Evolutionary conservation across 345 rosid species (phyloP).

Genomic region (Cardamine chenopodiifolia): DNA sequence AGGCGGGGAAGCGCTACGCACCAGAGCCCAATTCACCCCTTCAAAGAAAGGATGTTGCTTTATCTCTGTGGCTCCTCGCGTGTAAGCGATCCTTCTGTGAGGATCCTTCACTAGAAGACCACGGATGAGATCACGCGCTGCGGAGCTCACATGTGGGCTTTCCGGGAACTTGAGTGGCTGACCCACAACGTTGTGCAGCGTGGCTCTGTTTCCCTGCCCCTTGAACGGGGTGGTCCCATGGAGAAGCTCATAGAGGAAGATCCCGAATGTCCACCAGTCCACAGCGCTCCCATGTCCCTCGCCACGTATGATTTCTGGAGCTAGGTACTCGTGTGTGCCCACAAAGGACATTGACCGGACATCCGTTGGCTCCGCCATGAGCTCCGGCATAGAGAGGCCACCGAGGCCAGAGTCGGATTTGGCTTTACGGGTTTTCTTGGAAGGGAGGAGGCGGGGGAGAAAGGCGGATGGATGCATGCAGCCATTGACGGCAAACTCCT

Average conservation of each 20-base stretch:
- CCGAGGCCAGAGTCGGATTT: constrained; percentile 78
- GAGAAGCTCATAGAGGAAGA: constrained; percentile 82
- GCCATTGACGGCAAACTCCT: constrained; percentile 65
- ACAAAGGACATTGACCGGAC: constrained; percentile 95
- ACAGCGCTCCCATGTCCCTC: constrained; percentile 98
- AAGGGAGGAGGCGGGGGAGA: constrained; percentile 75
- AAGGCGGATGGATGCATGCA: constrained; percentile 84
- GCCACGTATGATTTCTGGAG: constrained; percentile 90
- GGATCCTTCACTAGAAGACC: constrained; percentile 88
- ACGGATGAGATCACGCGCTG: constrained; percentile 78
- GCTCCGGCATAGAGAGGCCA: constrained; percentile 68
- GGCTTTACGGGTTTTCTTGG: constrained; percentile 85
- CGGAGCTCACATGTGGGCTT: constrained; percentile 58
- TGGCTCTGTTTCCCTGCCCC: constrained; percentile 90
- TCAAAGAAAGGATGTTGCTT: constrained; percentile 91
- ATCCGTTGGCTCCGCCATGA: constrained; percentile 95
- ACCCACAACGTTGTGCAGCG: constrained; percentile 85
- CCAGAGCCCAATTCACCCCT: constrained; percentile 93
- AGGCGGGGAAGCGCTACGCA: constrained; percentile 89
- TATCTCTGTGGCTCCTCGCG: constrained; percentile 94
- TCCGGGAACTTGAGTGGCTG: constrained; percentile 88
- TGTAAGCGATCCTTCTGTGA: constrained; percentile 73
- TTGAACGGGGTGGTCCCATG: constrained; percentile 93
- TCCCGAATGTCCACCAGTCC: constrained; percentile 98
- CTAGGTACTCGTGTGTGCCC: constrained; percentile 90